These are phyloP conservation scores for Kwoniella heveanensis DNA, from an alignment of 768 basidiomycete genomes.

Conservation along the genomic window DNA sequence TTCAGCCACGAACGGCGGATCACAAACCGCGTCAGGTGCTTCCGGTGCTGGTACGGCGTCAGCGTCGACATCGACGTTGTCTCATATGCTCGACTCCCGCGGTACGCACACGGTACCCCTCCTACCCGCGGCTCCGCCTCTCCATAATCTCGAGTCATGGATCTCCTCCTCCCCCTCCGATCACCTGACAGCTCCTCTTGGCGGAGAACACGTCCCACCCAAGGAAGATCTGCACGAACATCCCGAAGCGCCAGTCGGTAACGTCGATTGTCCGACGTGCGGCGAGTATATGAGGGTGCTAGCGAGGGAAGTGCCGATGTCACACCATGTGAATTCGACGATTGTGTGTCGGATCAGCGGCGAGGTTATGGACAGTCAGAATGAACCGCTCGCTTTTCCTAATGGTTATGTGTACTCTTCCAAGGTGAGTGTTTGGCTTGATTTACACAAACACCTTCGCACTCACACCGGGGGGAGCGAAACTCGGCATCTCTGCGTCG, in stretches of 20 bases:
- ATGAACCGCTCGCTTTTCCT: constrained; percentile 87
- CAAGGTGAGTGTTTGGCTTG: constrained; percentile 80
- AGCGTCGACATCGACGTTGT: background rate
- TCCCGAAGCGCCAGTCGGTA: constrained; percentile 42
- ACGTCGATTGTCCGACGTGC: constrained; percentile 81
- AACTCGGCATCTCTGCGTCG: too few species aligned
- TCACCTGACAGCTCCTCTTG: constrained; percentile 30
- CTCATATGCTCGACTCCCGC: background rate
- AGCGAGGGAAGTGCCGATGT: constrained; percentile 81
- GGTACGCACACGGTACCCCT: constrained; percentile 24
- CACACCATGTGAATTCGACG: constrained; percentile 92
- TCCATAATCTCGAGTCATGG: constrained; percentile 46
- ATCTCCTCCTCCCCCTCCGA: constrained; percentile 46
- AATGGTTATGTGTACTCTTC: constrained; percentile 90
- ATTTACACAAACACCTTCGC: too few species aligned
- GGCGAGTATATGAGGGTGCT: constrained; percentile 74
- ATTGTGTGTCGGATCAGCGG: constrained; percentile 90
- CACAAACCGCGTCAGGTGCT: too few species aligned
- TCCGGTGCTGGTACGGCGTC: too few species aligned
- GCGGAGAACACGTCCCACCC: constrained; percentile 12
- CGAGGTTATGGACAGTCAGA: constrained; percentile 91
- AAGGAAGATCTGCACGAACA: constrained; percentile 40
- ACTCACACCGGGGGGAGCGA: too few species aligned
- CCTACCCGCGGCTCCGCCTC: constrained; percentile 42
- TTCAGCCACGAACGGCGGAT: background rate